Base-by-base conservation (phyloP, 2,329 filamentous ascomycete genomes). In the Nannizziopsis arthrosporioides region DNA sequence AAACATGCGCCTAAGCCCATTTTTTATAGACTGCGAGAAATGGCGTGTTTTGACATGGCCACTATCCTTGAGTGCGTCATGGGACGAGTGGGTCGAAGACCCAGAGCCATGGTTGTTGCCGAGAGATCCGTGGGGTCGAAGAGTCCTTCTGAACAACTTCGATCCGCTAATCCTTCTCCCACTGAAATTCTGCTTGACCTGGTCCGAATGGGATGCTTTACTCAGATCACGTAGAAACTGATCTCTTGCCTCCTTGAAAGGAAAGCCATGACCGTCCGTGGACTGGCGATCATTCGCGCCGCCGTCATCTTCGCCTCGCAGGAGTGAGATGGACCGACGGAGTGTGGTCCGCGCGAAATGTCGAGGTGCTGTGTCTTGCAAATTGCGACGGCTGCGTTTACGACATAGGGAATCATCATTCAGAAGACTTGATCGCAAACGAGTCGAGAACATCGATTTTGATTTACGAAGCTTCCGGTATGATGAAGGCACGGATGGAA, bases 381-480 rank as follows among this genome's bases (percentile, higher is more conserved):
- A 30, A 15, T 37, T 19, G 35, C 42, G 40, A 39, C 37, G 48
- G 7, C 41, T 44, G 35, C 48, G 45, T 34, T 43, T 41, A 11
- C 38, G 47, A 5, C 46, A 48, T 15, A 22, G 42, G 3, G 42
- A 47, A 27, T 34, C 18, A n/a, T 51, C 42, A 18, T 47, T 34
- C 7, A 38, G 19, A 17, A 56, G 57, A 3, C 61, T 57, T 12
- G 60, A 51, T 30, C 62, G 59, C 31, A 61, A 63, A 44, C 63
- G 59, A 1, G 68, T 64, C 5, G 63, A 63, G 47, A 71, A 70
- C 68, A 72, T 69, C n/a, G 71, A 73, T 50, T 65, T 69, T 6
- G 70, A 62, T 53, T 68, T 72, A 30, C 68, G 67, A 27, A 73
- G 60, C 44, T 63, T 67, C 18, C 69, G 64, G 51, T 70, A 72